Base-by-base conservation (phyloP, 805 yeast genomes). In the Suhomyces sp. region DNA sequence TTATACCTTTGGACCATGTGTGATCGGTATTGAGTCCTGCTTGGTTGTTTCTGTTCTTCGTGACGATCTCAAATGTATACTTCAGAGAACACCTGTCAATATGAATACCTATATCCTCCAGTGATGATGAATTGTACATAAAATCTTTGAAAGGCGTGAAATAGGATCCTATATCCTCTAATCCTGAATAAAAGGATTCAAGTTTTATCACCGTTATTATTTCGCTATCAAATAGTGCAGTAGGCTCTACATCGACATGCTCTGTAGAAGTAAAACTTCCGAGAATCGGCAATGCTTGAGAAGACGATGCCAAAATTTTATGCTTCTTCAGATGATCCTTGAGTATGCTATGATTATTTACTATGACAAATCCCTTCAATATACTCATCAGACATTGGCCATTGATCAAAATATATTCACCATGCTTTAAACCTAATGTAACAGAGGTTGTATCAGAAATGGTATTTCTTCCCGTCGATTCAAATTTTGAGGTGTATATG, bases 341-440 rank as follows among this genome's bases (percentile, higher is more conserved):
- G 45, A 51, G 55, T 3, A 60, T 31, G 27, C 57, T 57, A 56
- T 56, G 50, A 12, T 76, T 71, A 55, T 83, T 82, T 1, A 82
- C 53, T 3, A 64, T 54, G 0, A 80, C 60, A 0, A 79, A 76
- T 15, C 87, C 87, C 48, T 78, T 61, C 53, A 73, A 76, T 0
- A 83, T 65, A 3, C 61, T 60, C 21, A 83, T 47, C 3, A 44
- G 58, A 55, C 72, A 81, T 53, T 76, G 82, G 0, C 87, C 87
- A 50, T 69, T 66, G 1, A 83, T 49, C 39, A 80, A 57, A 2
- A 83, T 52, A 47, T 60, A 69, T 51, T 82, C 82, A 24, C 66
- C 63, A 1, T 63, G 55, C 49, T 72, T 75, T 31, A 83, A 67
- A 0, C 81, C 84, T 41, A 81, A 46, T 4, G 67, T 61, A 1